phyloP scores from a whole-genome alignment of 257 asterid species.

The Striga asiatica region DNA sequence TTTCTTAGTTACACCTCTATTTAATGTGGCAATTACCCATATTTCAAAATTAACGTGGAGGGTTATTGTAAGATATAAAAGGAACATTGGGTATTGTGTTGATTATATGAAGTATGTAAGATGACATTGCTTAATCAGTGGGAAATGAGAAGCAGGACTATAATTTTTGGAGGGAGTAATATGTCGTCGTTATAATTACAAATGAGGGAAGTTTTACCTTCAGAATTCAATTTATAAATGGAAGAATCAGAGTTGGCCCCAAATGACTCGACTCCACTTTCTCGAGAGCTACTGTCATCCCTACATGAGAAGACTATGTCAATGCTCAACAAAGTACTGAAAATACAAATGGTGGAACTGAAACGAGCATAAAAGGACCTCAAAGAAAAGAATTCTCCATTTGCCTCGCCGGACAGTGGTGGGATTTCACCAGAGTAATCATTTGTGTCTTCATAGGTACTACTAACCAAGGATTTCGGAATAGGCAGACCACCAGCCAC shows the following conservation, averaged over 20 bases:
- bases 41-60: too few species aligned
- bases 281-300: conserved; percentile 26
- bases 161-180: too few species aligned
- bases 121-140: too few species aligned
- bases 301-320: conserved; percentile 19
- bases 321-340: conserved; percentile 10
- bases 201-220: conserved; percentile 44
- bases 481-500: conserved; percentile 22
- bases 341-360: conserved; percentile 3
- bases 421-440: conserved; percentile 21
- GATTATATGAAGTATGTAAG: too few species aligned
- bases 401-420: conserved; percentile 18
- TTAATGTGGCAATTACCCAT: too few species aligned
- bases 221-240: conserved; percentile 22
- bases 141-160: conserved; percentile 11
- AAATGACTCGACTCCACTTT: conserved; percentile 27
- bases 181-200: too few species aligned
- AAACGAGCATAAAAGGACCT: conserved; percentile 36
- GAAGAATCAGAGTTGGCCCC: conserved; percentile 26
- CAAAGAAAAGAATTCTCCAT: conserved; percentile 28
- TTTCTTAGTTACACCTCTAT: too few species aligned
- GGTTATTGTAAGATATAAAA: too few species aligned
- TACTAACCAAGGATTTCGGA: conserved; percentile 18
- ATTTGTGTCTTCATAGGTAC: conserved; percentile 29
- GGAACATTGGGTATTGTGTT: too few species aligned